Conservation (phyloP, 1,284 basidiomycete species). For the Ganoderma multipileum region DNA sequence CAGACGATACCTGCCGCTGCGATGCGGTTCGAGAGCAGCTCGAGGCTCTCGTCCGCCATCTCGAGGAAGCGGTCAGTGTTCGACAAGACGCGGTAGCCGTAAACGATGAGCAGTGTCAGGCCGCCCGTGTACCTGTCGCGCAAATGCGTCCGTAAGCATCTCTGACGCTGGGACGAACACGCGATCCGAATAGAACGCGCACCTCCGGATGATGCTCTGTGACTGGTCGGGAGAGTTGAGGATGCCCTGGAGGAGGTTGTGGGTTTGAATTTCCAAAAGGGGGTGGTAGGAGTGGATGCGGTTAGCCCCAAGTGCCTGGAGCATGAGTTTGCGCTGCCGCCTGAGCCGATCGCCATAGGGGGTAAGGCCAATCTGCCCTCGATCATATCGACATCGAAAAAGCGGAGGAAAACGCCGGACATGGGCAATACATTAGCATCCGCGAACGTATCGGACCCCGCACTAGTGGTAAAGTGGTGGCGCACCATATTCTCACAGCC, state of each 20-base stretch:
- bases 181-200: slow-evolving; percentile 6
- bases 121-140: slow-evolving; percentile 59
- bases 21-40: slow-evolving; percentile 61
- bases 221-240: slow-evolving; percentile 41
- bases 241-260: slow-evolving; percentile 41
- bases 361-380: slow-evolving; percentile 65
- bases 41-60: slow-evolving; percentile 67
- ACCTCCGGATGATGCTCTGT: slow-evolving; percentile 38
- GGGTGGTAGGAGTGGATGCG: slow-evolving; percentile 64
- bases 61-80: slow-evolving; percentile 62
- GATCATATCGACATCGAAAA: slow-evolving; percentile 1
- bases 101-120: slow-evolving; percentile 66
- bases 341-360: slow-evolving; percentile 66
- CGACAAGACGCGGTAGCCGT: slow-evolving; percentile 63
- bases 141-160: not conserved
- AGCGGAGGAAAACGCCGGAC: slow-evolving; percentile 14
- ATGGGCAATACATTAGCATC: not conserved
- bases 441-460: not conserved
- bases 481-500: slow-evolving; percentile 74
- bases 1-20: slow-evolving; percentile 71
- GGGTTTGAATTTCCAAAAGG: slow-evolving; percentile 58
- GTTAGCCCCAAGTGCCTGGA: slow-evolving; percentile 61
- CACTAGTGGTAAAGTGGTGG: slow-evolving; percentile 10
- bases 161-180: not conserved
- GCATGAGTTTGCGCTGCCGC: slow-evolving; percentile 70